Conservation (phyloP, 106 monocot genomes). For the Dactylorhiza incarnata region DNA sequence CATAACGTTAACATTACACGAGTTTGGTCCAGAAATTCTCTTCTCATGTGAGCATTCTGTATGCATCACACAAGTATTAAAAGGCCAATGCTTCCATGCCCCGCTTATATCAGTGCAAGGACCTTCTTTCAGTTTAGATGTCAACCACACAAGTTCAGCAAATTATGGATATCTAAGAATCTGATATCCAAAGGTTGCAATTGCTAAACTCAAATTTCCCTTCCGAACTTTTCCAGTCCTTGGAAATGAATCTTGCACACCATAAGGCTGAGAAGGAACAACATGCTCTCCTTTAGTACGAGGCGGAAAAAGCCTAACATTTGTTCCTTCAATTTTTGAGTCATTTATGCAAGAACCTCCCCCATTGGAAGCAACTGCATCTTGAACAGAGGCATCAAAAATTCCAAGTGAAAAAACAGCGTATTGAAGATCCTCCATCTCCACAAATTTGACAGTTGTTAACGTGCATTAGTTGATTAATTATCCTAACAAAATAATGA, state of each 20-base stretch:
- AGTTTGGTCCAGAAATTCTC: too few species aligned
- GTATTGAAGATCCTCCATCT: too few species aligned
- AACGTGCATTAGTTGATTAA: too few species aligned
- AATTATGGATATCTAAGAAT: slow-evolving; percentile 77
- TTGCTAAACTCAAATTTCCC: too few species aligned
- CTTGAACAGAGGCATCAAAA: too few species aligned
- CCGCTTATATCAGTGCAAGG: slow-evolving; percentile 61
- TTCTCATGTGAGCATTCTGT: slow-evolving; percentile 18
- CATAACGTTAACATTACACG: too few species aligned
- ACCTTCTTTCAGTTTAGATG: slow-evolving; percentile 76
- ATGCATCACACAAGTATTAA: slow-evolving; percentile 73
- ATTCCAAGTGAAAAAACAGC: too few species aligned
- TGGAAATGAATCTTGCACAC: slow-evolving; percentile 16
- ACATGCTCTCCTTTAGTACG: neutral
- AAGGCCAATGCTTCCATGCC: slow-evolving; percentile 92
- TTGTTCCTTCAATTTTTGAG: slow-evolving; percentile 8
- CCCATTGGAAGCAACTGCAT: too few species aligned
- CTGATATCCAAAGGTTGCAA: slow-evolving; percentile 80
- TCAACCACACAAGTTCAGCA: slow-evolving; percentile 87
- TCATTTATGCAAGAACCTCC: too few species aligned
- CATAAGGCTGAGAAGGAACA: slow-evolving; percentile 5
- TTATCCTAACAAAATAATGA: too few species aligned
- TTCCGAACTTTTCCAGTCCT: too few species aligned
- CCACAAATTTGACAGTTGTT: too few species aligned
- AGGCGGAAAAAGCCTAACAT: neutral